A percentile compares a stretch with the other conserved stretches of the same genome.
Conservation (phyloP, 1,284 basidiomycete species). For the Cryptococcus sp. region DNA sequence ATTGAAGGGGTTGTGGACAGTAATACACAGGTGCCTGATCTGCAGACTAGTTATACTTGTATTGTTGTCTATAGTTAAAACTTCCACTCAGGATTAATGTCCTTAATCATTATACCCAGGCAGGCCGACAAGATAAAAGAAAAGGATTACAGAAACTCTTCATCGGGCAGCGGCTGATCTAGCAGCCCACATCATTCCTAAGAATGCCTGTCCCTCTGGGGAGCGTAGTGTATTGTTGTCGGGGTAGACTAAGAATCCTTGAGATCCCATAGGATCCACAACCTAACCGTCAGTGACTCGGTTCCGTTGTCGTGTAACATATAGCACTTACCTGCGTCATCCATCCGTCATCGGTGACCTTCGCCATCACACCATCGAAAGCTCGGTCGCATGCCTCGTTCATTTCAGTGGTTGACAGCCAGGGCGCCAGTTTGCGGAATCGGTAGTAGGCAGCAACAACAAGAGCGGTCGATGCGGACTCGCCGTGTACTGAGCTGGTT, state of each 20-base stretch:
- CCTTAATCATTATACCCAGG: too few relatives aligned
- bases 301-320: background rate
- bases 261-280: constrained; percentile 29
- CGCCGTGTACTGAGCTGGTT: constrained; percentile 11
- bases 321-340: constrained; percentile 24
- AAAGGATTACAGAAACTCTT: background rate
- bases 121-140: background rate
- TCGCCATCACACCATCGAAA: constrained; percentile 25
- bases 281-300: constrained; percentile 6
- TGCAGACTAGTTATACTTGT: background rate
- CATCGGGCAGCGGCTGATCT: constrained; percentile 19
- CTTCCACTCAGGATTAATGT: too few relatives aligned
- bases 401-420: constrained; percentile 4
- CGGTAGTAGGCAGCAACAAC: constrained; percentile 38
- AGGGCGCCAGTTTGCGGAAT: constrained; percentile 15
- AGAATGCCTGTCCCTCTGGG: constrained; percentile 33
- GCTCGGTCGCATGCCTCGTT: constrained; percentile 17
- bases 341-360: constrained; percentile 22
- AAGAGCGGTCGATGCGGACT: constrained; percentile 30
- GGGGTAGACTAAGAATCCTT: constrained; percentile 25
- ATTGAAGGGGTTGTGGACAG: too few relatives aligned
- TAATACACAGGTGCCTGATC: background rate
- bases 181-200: constrained; percentile 38
- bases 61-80: background rate
- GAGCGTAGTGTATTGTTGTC: constrained; percentile 9